Conservation (phyloP, 176 grass and related monocot species). For the Cenchrus americanus region DNA sequence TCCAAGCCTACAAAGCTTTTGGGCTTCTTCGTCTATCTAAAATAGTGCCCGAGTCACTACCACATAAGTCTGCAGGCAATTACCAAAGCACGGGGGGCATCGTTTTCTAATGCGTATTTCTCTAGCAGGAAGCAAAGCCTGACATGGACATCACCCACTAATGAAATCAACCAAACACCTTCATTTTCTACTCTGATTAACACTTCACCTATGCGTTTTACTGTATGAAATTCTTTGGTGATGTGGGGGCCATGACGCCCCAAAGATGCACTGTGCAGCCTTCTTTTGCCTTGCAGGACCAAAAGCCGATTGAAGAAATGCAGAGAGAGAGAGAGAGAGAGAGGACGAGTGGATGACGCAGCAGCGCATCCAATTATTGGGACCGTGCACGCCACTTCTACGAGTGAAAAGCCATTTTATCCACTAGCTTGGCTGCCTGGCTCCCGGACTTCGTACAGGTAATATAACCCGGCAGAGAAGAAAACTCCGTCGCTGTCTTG, state of each 20-base stretch:
- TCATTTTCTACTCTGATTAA: conserved; percentile 12
- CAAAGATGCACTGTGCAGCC: neutral
- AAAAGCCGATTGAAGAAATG: conserved; percentile 16
- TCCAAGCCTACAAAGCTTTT: neutral
- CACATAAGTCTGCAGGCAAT: neutral
- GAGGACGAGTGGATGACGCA: conserved; percentile 21
- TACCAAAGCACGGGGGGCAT: neutral
- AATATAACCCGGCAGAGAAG: neutral
- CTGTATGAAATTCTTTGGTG: neutral
- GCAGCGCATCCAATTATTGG: conserved; percentile 29
- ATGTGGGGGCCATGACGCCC: neutral
- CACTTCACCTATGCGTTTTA: neutral
- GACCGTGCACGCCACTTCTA: neutral
- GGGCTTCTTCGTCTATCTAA: neutral
- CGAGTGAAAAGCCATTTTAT: neutral
- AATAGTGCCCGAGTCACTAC: neutral
- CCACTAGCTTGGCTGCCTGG: conserved; percentile 3
- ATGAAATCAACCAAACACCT: neutral
- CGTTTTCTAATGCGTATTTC: conserved; percentile 25
- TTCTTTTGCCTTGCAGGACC: conserved; percentile 34
- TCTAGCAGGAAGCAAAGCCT: conserved; percentile 10
- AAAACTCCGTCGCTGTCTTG: conserved; percentile 1
- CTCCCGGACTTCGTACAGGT: conserved; percentile 19
- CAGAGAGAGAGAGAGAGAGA: neutral
- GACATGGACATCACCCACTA: conserved; percentile 12